phyloP scores from a whole-genome alignment of 352 stramenopile species.

The Pythium coloratum region DNA sequence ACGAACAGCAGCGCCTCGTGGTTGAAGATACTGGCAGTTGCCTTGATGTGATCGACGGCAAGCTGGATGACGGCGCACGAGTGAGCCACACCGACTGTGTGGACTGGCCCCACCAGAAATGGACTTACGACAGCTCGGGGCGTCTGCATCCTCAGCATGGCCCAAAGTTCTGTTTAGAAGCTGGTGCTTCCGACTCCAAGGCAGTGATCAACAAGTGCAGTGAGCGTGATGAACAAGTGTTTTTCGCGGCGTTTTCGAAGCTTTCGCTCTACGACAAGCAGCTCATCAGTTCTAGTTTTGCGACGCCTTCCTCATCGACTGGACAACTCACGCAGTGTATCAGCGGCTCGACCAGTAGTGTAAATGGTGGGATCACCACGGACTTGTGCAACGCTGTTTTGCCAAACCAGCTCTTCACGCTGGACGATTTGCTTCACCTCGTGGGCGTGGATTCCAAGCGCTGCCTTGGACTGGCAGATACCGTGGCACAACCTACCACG shows the following conservation, averaged over 20 bases:
- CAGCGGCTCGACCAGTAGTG: neutral
- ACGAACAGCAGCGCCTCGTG: constrained; percentile 10
- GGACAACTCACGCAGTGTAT: constrained; percentile 15
- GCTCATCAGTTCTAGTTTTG: constrained; percentile 8
- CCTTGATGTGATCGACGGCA: constrained; percentile 19
- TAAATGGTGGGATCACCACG: neutral
- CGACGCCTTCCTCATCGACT: neutral
- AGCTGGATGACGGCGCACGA: neutral
- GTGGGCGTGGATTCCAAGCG: neutral
- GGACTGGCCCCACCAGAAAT: constrained; percentile 21
- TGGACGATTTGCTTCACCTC: constrained; percentile 9
- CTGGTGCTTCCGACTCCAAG: neutral
- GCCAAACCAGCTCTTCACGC: constrained; percentile 10
- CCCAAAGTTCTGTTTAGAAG: constrained; percentile 15
- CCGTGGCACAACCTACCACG: neutral
- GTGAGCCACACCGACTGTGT: constrained; percentile 18
- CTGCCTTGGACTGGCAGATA: neutral
- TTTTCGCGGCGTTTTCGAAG: constrained; percentile 8
- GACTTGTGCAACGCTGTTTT: constrained; percentile 5
- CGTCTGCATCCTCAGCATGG: constrained; percentile 18
- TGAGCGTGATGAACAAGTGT: constrained; percentile 12
- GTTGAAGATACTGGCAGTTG: constrained; percentile 4
- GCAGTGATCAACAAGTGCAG: constrained; percentile 14
- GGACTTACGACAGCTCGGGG: constrained; percentile 12
- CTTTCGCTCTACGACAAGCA: constrained; percentile 12